Evolutionary conservation across 805 yeast genomes (phyloP).

Genomic region (Spathaspora arborariae): DNA sequence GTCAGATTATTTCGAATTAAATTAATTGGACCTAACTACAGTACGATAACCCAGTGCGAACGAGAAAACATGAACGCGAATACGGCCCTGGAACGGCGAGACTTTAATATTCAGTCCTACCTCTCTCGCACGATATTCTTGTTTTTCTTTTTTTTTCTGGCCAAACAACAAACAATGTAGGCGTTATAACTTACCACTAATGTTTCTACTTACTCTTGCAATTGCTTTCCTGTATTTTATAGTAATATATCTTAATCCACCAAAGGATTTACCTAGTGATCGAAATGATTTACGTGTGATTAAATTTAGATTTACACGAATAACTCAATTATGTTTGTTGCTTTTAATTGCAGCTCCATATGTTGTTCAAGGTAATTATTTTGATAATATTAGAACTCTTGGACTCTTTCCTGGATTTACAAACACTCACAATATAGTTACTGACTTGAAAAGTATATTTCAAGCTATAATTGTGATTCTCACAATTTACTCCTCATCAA

Average conservation of each 20-base stretch:
- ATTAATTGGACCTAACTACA: background rate
- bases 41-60: background rate
- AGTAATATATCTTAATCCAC: conserved; percentile 31
- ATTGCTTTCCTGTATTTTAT: conserved; percentile 47
- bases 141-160: background rate
- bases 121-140: too few relatives aligned
- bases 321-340: conserved; percentile 26
- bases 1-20: conserved; percentile 4
- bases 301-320: conserved; percentile 34
- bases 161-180: background rate
- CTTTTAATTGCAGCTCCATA: conserved; percentile 29
- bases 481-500: conserved; percentile 48
- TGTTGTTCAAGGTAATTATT: conserved; percentile 7
- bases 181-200: background rate
- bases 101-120: too few relatives aligned
- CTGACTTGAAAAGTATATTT: conserved; percentile 13
- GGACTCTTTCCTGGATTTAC: conserved; percentile 38
- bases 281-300: conserved; percentile 46
- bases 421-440: conserved; percentile 5
- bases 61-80: background rate
- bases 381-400: conserved; percentile 10
- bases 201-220: conserved; percentile 17
- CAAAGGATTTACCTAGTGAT: conserved; percentile 18
- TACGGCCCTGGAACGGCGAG: too few relatives aligned
- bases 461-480: conserved; percentile 16